phyloP scores from a whole-genome alignment of 768 basidiomycete species.

The Boletus rubropictus region DNA sequence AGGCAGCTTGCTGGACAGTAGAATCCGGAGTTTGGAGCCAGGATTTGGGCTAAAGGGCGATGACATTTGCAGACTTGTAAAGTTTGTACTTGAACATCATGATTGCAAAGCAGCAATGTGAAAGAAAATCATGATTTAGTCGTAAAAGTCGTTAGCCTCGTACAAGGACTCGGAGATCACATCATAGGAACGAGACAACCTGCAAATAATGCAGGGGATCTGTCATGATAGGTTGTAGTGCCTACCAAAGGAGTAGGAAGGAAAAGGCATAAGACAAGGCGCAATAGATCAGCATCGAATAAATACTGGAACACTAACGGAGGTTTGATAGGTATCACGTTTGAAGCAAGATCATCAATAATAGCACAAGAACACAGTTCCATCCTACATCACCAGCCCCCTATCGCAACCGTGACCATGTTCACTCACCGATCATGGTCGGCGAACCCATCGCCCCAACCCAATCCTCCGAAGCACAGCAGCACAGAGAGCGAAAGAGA shows the following conservation, averaged over 20 bases:
- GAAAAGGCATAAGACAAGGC: neutral
- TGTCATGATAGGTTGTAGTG: neutral
- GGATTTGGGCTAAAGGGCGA: neutral
- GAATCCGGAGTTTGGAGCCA: neutral
- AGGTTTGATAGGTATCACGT: neutral
- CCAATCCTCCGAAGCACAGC: conserved; percentile 23
- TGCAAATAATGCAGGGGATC: neutral
- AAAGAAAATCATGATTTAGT: neutral
- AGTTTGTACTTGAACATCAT: neutral
- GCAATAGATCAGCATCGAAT: neutral
- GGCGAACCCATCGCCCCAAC: conserved; percentile 21
- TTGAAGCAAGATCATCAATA: neutral
- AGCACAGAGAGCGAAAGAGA: conserved; percentile 28
- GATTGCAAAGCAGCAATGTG: too few relatives aligned
- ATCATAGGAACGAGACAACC: neutral
- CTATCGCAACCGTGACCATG: neutral
- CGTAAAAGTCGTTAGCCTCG: conserved; percentile 3
- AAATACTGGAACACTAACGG: neutral
- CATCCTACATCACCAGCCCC: neutral
- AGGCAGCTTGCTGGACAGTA: neutral
- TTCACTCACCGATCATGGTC: conserved; percentile 16
- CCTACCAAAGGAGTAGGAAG: neutral
- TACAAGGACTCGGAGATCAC: neutral
- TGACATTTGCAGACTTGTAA: neutral
- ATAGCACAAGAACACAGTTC: neutral